Conservation (phyloP, 192 early-diverging fungal species). For the Podochytrium sp. region DNA sequence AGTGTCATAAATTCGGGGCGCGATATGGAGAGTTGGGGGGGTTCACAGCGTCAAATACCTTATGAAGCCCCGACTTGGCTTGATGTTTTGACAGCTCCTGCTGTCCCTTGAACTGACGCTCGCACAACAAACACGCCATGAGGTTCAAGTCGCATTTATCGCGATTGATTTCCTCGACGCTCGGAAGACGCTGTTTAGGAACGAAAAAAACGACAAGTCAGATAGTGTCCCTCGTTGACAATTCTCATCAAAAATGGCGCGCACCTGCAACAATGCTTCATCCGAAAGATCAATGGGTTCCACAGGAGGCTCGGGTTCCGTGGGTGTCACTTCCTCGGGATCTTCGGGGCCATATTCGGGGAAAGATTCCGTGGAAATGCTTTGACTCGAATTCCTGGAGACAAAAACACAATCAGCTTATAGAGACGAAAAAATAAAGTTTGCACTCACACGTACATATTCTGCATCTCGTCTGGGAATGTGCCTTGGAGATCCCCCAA, state of each 20-base stretch:
- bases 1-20: background rate
- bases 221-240: slow-evolving; percentile 10
- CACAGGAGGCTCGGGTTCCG: background rate
- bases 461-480: too few species aligned
- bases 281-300: slow-evolving; percentile 31
- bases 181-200: slow-evolving; percentile 24
- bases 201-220: slow-evolving; percentile 5
- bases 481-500: too few species aligned
- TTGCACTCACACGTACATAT: too few species aligned
- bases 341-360: background rate
- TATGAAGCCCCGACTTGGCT: slow-evolving; percentile 62
- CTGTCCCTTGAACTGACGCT: slow-evolving; percentile 56
- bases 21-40: too few species aligned
- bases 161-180: slow-evolving; percentile 39
- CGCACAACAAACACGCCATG: slow-evolving; percentile 63
- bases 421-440: too few species aligned
- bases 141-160: slow-evolving; percentile 43
- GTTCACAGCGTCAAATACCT: too few species aligned
- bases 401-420: too few species aligned
- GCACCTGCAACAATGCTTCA: slow-evolving; percentile 31
- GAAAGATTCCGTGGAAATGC: background rate
- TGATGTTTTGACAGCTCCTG: slow-evolving; percentile 60
- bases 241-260: background rate
- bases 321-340: background rate
- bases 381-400: background rate